Evolutionary conservation across 805 yeast species (phyloP).

Genomic region (Hemisphaericaspora nanyangensis): DNA sequence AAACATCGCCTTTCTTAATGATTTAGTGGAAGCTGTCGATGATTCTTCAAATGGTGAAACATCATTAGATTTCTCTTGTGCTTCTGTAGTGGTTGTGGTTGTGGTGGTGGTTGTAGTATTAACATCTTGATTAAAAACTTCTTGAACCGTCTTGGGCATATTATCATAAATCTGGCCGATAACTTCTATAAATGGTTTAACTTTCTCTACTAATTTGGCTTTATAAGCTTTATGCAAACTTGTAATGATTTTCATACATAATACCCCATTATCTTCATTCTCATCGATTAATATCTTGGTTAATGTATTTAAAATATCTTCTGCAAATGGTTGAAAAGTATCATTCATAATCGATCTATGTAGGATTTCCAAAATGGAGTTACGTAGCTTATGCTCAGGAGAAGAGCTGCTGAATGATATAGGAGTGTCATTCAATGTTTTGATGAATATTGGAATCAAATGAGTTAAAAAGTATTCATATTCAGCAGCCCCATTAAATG

Average conservation of each 20-base stretch:
- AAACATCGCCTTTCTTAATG: slow-evolving; percentile 61
- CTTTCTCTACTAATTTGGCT: slow-evolving; percentile 59
- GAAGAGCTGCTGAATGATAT: slow-evolving; percentile 64
- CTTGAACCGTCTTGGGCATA: slow-evolving; percentile 70
- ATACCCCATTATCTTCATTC: slow-evolving; percentile 93
- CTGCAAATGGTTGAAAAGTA: slow-evolving; percentile 67
- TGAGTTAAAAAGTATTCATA: slow-evolving; percentile 71
- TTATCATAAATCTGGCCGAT: slow-evolving; percentile 76
- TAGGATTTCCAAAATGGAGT: slow-evolving; percentile 70
- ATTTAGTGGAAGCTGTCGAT: slow-evolving; percentile 37
- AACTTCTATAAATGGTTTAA: slow-evolving; percentile 72
- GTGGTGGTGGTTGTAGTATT: not conserved
- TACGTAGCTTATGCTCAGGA: slow-evolving; percentile 74
- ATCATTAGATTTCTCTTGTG: slow-evolving; percentile 15
- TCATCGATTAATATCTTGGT: slow-evolving; percentile 63
- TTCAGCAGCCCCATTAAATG: slow-evolving; percentile 76
- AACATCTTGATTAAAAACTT: slow-evolving; percentile 48
- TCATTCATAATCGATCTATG: slow-evolving; percentile 84
- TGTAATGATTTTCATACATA: slow-evolving; percentile 84
- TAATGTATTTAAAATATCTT: slow-evolving; percentile 54
- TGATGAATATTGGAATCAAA: slow-evolving; percentile 66
- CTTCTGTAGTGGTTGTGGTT: not conserved
- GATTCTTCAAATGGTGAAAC: slow-evolving; percentile 32
- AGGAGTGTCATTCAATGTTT: slow-evolving; percentile 63
- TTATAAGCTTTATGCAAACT: slow-evolving; percentile 84